These are phyloP conservation scores for Penicillium italicum DNA, from an alignment of 2,329 filamentous ascomycete species.

Conservation along the genomic window DNA sequence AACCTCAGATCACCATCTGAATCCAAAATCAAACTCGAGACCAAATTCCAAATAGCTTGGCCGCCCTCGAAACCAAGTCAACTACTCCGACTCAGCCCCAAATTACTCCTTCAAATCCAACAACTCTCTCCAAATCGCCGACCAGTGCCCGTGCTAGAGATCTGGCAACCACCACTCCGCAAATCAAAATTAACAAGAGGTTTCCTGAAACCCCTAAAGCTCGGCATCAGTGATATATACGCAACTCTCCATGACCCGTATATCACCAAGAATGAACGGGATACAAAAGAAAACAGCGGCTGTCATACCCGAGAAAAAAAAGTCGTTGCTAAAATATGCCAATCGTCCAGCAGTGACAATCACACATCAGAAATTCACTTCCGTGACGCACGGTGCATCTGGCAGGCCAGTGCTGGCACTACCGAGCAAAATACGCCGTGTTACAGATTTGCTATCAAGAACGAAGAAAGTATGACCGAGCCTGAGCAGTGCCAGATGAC, in stretches of 20 bases:
- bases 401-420: conserved; percentile 12
- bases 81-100: conserved; percentile 26
- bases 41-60: conserved; percentile 29
- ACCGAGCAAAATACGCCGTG: conserved; percentile 5
- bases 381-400: conserved; percentile 16
- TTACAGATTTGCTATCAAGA: conserved; percentile 17
- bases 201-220: conserved; percentile 19
- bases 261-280: conserved; percentile 1
- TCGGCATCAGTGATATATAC: conserved; percentile 28
- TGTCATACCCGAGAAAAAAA: conserved; percentile 6
- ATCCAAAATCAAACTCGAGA: conserved; percentile 19
- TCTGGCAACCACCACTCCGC: conserved; percentile 29
- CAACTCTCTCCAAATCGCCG: conserved; percentile 25
- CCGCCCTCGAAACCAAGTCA: conserved; percentile 29
- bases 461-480: background rate
- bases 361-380: conserved; percentile 13
- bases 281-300: background rate
- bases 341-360: background rate
- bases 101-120: conserved; percentile 35
- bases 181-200: conserved; percentile 24
- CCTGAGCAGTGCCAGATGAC: conserved; percentile 12
- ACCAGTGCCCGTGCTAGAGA: conserved; percentile 30
- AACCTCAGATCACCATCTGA: conserved; percentile 6
- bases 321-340: conserved; percentile 19
- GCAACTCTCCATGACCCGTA: conserved; percentile 27